Base-by-base conservation (phyloP, 768 basidiomycete species). In the Mrakia blollopis region DNA sequence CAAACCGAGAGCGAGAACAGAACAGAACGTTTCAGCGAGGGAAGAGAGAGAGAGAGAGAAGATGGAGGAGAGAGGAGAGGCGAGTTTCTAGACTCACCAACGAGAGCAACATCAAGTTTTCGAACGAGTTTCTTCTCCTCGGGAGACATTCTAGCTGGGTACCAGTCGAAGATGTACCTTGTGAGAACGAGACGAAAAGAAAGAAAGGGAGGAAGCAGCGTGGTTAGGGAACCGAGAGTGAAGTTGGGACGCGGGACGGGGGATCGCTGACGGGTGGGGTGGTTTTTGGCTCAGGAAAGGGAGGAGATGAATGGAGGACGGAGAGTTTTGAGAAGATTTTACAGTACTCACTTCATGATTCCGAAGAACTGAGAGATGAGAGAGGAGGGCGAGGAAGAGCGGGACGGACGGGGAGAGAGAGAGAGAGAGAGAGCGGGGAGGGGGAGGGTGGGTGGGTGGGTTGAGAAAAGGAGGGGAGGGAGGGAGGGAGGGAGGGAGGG, bases 91-190 rank as follows among this genome's bases (percentile, higher is more conserved):
- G 28, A 57, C 74, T 63, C 61, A 75, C 35, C 44, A 21, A 75
- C 63, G 67, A 75, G 61, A 16, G 74, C 47, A 21, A 16, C 13
- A 60, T 73, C 72, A n/a, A 73, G 44, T 37, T 73, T 73, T 10
- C 44, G 23, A 10, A 74, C 60, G 21, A 74, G 73, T 11, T 8
- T 14, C 39, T 41, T 74, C 61, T 74, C 73, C 25, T 41, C 73
- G 6, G 37, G 23, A 11, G 73, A 74, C 60, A 62, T 74, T n/a
- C 60, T 3, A 18, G 61, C 39, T 2, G 73, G 73, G 73, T 74
- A 74, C 73, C 73, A 74, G 54, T 60, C 71, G 61, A 74, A 74
- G 41, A 62, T 63, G 73, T 74, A 74, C 61, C 61, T 74, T n/a
- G 41, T 41, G 7, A 23, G 35, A 23, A 6, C 30, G 16, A 37